These are phyloP conservation scores for Pseudotsuga menziesii DNA, from an alignment of 75 land plant species.

Conservation along the genomic window DNA sequence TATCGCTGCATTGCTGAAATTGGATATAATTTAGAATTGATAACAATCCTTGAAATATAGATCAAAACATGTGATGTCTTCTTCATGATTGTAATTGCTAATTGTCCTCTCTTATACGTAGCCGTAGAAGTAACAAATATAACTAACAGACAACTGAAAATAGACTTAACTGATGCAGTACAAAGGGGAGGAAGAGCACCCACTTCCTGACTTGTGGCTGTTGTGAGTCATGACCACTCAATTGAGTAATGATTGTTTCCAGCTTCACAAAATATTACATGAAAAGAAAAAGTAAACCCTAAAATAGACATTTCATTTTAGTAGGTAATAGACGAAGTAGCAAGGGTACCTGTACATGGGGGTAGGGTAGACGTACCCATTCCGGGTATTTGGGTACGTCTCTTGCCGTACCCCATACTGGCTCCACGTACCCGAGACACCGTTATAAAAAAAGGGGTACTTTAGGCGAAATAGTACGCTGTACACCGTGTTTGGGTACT, in stretches of 20 bases:
- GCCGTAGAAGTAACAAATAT: neutral
- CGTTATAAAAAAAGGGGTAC: no score
- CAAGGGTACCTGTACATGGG: no score
- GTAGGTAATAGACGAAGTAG: neutral
- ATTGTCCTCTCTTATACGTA: slow-evolving; percentile 1
- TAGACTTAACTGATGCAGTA: neutral
- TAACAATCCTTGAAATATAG: neutral
- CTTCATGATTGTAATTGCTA: no score
- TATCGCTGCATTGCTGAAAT: neutral
- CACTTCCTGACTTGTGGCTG: neutral
- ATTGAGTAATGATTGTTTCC: neutral
- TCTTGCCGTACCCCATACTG: no score
- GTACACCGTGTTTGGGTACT: no score
- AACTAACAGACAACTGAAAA: neutral
- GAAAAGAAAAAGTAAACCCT: neutral
- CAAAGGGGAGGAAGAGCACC: neutral
- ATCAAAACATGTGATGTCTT: neutral
- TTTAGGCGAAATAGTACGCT: no score
- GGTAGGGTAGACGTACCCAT: no score
- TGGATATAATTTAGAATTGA: neutral
- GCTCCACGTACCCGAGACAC: no score
- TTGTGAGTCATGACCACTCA: neutral
- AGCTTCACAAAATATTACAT: neutral
- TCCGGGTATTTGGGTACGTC: no score
- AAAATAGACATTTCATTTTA: neutral